Conservation (phyloP, 2,329 filamentous ascomycete species). For the Xylariaceae sp. region DNA sequence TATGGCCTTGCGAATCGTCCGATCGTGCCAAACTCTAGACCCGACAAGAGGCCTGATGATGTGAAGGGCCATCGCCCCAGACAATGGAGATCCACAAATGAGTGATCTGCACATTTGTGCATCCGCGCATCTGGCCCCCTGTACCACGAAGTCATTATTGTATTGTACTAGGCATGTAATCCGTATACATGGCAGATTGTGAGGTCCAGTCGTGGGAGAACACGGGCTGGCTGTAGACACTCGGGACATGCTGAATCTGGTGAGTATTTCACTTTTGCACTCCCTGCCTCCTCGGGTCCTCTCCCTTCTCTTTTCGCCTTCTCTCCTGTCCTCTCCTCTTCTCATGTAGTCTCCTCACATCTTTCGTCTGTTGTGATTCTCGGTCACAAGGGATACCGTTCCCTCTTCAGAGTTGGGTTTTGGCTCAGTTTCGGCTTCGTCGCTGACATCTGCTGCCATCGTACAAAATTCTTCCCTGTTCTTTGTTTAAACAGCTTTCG, state of each 20-base stretch:
- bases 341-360: constrained; percentile 4
- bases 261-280: constrained; percentile 19
- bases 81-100: constrained; percentile 29
- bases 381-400: constrained; percentile 19
- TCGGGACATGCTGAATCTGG: constrained; percentile 23
- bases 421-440: constrained; percentile 16
- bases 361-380: constrained; percentile 5
- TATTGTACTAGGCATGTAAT: constrained; percentile 13
- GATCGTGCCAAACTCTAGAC: constrained; percentile 15
- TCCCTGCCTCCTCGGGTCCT: constrained; percentile 22
- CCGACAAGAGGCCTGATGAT: constrained; percentile 5
- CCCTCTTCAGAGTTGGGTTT: constrained; percentile 14
- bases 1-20: constrained; percentile 2
- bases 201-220: constrained; percentile 21
- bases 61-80: constrained; percentile 18
- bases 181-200: constrained; percentile 19
- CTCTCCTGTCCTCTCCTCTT: constrained; percentile 12
- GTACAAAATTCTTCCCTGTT: constrained; percentile 28
- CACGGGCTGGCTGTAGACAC: constrained; percentile 20
- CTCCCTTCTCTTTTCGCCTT: constrained; percentile 4
- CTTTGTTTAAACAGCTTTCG: constrained; percentile 18
- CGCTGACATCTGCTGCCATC: constrained; percentile 15
- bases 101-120: constrained; percentile 30
- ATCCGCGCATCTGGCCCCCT: constrained; percentile 25
- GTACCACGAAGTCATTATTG: constrained; percentile 28